Base-by-base conservation (phyloP, 106 monocot species). In the Platanthera zijinensis region DNA sequence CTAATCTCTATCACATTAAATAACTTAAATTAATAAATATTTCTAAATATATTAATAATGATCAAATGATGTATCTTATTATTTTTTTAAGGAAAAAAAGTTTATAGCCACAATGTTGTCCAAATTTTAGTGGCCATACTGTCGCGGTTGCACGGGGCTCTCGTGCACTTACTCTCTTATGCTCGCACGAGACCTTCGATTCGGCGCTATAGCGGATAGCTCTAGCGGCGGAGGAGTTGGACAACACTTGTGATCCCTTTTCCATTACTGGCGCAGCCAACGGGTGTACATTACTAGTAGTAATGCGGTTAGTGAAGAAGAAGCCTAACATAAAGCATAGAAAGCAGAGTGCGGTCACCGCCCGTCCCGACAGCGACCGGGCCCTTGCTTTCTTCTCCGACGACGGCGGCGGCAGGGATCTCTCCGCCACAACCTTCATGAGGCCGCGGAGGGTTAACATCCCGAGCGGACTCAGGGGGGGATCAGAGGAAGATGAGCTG, bases 271-370 rank as follows among this genome's bases (percentile, higher is more conserved):
- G 22, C 8, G 73, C 22, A 0, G 72, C 50, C 7, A 62, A 50
- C 3, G 76, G 48, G n/a, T 79, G 76, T 8, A 53, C 17, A 25
- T 25, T 25, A 25, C 25, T 25, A 10, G 77, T 10, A 57, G 52
- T 66, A 45, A 80, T 53, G 10, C 75, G 79, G 13, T 82, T 71
- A 45, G 81, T 86, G 39, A 89, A 75, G 54, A 95, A 79, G 22
- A 90, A 59, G 4, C 90, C 95, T 2, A 79, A 15, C 50, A 88
- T 54, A 79, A 95, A 92, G 85, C 88, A 76, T 15, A 79, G 74
- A 3, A 83, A 45, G 80, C 88, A 88, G 6, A 96, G 85, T 22
- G 57, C 62, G 5, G 67, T 19, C n/a, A 88, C 61, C 1, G 77
- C 82, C 53, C 89, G 92, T 10, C 87, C 78, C 4, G 84, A 67